phyloP scores from a whole-genome alignment of 257 asterid genomes.

The Capsicum pubescens region DNA sequence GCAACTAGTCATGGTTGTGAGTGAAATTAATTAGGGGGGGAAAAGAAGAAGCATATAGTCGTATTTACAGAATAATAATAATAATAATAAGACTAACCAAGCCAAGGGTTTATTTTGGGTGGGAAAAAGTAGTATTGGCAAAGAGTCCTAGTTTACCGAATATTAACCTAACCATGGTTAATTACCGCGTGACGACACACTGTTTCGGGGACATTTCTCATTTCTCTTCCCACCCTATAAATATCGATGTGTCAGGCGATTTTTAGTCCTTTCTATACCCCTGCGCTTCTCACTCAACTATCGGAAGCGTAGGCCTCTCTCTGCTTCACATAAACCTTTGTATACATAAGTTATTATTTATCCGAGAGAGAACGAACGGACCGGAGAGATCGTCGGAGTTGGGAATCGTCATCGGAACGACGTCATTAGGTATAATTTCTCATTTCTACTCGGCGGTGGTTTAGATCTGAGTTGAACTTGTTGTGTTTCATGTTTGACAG shows the following conservation, averaged over 20 bases:
- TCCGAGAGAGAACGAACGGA: constrained; percentile 5
- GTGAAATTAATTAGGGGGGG: too few relatives aligned
- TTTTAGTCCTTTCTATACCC: background rate
- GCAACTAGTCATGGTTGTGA: too few relatives aligned
- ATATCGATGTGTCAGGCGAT: constrained; percentile 3
- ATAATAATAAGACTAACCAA: too few relatives aligned
- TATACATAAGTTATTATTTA: background rate
- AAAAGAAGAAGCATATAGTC: too few relatives aligned
- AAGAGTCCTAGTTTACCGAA: too few relatives aligned
- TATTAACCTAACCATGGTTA: constrained; percentile 19
- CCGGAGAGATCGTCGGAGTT: constrained; percentile 16
- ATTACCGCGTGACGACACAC: background rate
- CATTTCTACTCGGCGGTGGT: background rate
- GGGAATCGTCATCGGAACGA: constrained; percentile 5
- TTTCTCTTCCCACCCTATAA: constrained; percentile 7
- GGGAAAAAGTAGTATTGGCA: too few relatives aligned
- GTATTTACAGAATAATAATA: too few relatives aligned
- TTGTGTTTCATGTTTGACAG: background rate
- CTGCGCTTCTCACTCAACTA: constrained; percentile 20
- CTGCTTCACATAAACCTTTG: background rate
- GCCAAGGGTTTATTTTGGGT: too few relatives aligned
- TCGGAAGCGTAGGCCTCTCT: constrained; percentile 25
- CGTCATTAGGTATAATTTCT: constrained; percentile 27
- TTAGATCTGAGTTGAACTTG: constrained; percentile 32
- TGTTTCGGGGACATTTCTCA: background rate